These are phyloP conservation scores for Posidonia oceanica DNA, from an alignment of 116 monocot genomes.

Conservation along the genomic window DNA sequence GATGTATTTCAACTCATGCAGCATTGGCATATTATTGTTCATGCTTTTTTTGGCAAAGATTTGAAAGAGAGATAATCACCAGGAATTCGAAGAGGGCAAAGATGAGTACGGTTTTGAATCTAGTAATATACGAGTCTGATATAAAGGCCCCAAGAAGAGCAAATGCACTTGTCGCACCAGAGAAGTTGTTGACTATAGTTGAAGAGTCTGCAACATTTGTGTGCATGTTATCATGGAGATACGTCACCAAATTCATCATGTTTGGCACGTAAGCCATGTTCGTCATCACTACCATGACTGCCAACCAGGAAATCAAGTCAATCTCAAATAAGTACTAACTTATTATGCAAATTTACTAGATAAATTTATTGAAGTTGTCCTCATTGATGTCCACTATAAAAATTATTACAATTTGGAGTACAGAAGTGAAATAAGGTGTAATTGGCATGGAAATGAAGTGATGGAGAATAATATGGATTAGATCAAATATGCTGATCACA, in stretches of 20 bases:
- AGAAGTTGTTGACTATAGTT: constrained; percentile 26
- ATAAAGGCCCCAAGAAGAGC: constrained; percentile 27
- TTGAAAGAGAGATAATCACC: constrained; percentile 3
- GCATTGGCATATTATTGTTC: not conserved
- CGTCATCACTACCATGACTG: constrained; percentile 25
- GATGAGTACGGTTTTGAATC: constrained; percentile 35
- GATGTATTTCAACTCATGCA: not conserved
- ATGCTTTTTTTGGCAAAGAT: not conserved
- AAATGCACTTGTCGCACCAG: constrained; percentile 30
- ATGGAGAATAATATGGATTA: too few species aligned
- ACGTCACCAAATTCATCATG: constrained; percentile 28
- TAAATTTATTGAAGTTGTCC: too few species aligned
- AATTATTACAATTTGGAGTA: not conserved
- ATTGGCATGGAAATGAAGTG: not conserved
- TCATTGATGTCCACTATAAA: too few species aligned
- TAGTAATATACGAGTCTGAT: constrained; percentile 29
- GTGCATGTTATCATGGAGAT: constrained; percentile 34
- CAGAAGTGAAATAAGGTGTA: not conserved
- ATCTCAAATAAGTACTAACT: too few species aligned
- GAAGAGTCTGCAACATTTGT: constrained; percentile 22
- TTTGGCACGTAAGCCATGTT: constrained; percentile 23
- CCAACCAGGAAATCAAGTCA: not conserved
- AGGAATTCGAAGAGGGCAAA: constrained; percentile 14
- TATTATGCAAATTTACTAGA: too few species aligned
- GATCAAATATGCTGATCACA: too few species aligned